Evolutionary conservation across 257 asterid genomes (phyloP).

Genomic region (Solanum gracilifrons): DNA sequence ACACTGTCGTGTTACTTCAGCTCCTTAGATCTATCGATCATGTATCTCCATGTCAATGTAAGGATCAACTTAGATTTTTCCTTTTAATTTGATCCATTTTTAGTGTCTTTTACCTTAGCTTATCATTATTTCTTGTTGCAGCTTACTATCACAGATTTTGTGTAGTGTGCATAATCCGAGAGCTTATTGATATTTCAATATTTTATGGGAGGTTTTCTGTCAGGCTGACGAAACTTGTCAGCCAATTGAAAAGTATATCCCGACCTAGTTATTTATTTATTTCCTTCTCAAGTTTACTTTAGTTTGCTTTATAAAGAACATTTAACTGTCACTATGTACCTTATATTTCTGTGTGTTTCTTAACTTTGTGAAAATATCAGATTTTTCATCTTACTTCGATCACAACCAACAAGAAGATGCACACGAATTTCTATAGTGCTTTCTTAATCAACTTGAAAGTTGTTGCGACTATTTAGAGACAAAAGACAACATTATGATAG

Average conservation of each 20-base stretch:
- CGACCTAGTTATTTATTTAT: not conserved
- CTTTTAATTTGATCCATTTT: not conserved
- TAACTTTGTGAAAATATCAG: constrained; percentile 37
- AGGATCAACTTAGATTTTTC: not conserved
- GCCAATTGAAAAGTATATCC: constrained; percentile 70
- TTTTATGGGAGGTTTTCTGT: constrained; percentile 11
- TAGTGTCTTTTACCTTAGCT: not conserved
- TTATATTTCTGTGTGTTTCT: constrained; percentile 18
- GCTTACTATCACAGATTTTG: constrained; percentile 29
- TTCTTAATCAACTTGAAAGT: constrained; percentile 62
- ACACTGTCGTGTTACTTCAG: constrained; percentile 56
- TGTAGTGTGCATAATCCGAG: constrained; percentile 31
- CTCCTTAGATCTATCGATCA: constrained; percentile 24
- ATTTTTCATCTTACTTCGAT: constrained; percentile 51
- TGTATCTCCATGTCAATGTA: constrained; percentile 26
- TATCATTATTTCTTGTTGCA: constrained; percentile 21
- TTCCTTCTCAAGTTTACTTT: not conserved
- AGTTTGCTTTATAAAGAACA: not conserved
- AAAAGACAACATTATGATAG: constrained; percentile 44
- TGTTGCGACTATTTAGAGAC: constrained; percentile 10
- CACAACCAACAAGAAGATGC: constrained; percentile 85
- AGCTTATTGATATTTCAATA: constrained; percentile 29
- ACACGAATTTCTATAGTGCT: constrained; percentile 81
- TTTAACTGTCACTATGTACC: not conserved
- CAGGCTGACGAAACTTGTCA: constrained; percentile 29